Percentiles rank a stretch among this genome's conserved stretches.
These are phyloP conservation scores for Penicillium fuscoglaucum DNA, from an alignment of 2,329 filamentous ascomycete genomes.

Conservation along the genomic window DNA sequence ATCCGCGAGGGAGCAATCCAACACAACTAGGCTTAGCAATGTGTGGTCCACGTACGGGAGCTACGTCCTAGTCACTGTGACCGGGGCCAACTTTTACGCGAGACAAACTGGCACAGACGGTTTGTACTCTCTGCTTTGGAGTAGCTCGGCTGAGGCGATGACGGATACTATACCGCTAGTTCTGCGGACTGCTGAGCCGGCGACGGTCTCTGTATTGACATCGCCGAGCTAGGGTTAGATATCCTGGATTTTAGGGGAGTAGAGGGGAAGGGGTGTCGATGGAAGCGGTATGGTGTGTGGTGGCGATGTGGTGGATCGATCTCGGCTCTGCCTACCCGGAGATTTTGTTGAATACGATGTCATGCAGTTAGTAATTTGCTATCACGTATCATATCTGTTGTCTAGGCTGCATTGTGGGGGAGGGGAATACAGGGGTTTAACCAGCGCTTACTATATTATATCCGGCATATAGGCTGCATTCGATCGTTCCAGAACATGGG, in stretches of 20 bases:
- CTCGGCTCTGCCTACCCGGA: background rate
- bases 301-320: background rate
- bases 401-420: background rate
- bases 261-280: background rate
- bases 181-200: constrained; percentile 14
- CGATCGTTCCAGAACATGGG: background rate
- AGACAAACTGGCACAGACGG: constrained; percentile 8
- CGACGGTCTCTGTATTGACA: constrained; percentile 12
- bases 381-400: background rate
- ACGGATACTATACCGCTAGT: constrained; percentile 11
- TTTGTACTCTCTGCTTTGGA: constrained; percentile 17
- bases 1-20: background rate
- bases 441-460: background rate
- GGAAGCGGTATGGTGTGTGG: background rate
- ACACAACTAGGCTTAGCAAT: constrained; percentile 8
- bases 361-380: background rate
- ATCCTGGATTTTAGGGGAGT: background rate
- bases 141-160: constrained; percentile 9
- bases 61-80: constrained; percentile 15
- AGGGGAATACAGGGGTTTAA: background rate
- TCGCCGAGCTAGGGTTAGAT: background rate
- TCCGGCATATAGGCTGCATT: background rate
- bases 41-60: constrained; percentile 17
- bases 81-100: constrained; percentile 19
- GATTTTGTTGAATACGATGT: background rate